Percentiles rank a stretch among this genome's conserved stretches.
Conservation (phyloP, 2,329 filamentous ascomycete species). For the Coleophoma crateriformis region DNA sequence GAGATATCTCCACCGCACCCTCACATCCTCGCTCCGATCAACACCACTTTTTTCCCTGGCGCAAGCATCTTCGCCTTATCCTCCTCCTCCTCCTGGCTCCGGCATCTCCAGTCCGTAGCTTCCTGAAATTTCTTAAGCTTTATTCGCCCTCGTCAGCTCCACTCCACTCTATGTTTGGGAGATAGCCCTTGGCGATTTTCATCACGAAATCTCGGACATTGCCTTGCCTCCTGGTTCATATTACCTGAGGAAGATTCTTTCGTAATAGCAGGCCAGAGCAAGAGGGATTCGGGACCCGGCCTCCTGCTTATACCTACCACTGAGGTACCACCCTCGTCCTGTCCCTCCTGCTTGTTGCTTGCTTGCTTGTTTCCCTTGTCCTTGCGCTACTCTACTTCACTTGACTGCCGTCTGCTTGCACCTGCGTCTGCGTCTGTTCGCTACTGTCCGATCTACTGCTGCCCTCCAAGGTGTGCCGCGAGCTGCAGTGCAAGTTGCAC, state of each 20-base stretch:
- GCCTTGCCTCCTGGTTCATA: conserved; percentile 8
- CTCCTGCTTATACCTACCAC: conserved; percentile 12
- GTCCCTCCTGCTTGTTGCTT: too few species aligned
- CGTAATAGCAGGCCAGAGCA: conserved; percentile 12
- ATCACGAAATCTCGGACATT: conserved; percentile 24
- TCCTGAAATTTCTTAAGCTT: conserved; percentile 13
- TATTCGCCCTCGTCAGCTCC: conserved; percentile 14
- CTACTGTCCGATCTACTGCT: conserved; percentile 16
- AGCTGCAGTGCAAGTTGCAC: conserved; percentile 17
- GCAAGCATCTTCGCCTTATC: neutral
- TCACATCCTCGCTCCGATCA: conserved; percentile 4
- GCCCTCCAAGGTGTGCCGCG: conserved; percentile 21
- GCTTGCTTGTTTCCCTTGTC: conserved; percentile 16
- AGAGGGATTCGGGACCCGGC: conserved; percentile 15
- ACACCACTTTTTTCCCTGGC: conserved; percentile 4
- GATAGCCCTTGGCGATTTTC: conserved; percentile 13
- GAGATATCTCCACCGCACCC: conserved; percentile 1
- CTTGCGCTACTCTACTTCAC: conserved; percentile 11
- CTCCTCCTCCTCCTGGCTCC: conserved; percentile 6
- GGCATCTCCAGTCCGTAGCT: conserved; percentile 5
- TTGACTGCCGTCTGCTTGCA: conserved; percentile 13
- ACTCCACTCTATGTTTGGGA: conserved; percentile 21
- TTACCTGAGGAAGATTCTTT: conserved; percentile 13
- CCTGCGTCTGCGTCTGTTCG: conserved; percentile 12
- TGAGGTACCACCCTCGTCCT: conserved; percentile 25